A percentile compares a stretch with the other conserved stretches of the same genome.
Evolutionary conservation across 2,329 filamentous ascomycete species (phyloP).

Genomic region (Waltergamsia citrina): DNA sequence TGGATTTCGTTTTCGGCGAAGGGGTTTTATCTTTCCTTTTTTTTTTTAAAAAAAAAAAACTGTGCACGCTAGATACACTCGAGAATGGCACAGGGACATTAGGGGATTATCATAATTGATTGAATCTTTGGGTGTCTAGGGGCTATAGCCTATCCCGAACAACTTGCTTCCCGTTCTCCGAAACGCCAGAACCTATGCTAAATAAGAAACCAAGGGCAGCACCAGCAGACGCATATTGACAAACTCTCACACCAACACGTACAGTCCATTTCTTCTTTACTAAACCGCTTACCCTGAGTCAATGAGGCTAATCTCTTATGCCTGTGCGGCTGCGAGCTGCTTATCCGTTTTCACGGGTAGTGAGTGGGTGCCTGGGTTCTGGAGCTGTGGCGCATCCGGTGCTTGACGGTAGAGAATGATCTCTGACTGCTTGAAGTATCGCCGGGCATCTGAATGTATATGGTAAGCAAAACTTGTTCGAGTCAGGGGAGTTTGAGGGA

Average conservation of each 20-base stretch:
- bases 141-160: not conserved
- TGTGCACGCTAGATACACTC: conserved; percentile 18
- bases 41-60: conserved; percentile 1
- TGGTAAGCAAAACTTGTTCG: conserved; percentile 5
- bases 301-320: not conserved
- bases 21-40: not conserved
- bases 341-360: conserved; percentile 34
- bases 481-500: not conserved
- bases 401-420: conserved; percentile 91
- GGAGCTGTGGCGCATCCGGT: conserved; percentile 36
- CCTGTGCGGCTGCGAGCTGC: conserved; percentile 23
- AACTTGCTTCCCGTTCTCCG: conserved; percentile 8
- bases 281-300: too few species aligned
- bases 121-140: conserved; percentile 2
- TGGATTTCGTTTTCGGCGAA: conserved; percentile 1
- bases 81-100: conserved; percentile 9
- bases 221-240: not conserved
- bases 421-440: conserved; percentile 99
- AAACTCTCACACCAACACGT: not conserved
- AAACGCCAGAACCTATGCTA: conserved; percentile 32
- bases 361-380: conserved; percentile 25
- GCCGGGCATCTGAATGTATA: conserved; percentile 62
- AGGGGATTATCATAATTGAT: conserved; percentile 1
- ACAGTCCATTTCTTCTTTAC: too few species aligned
- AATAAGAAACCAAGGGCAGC: conserved; percentile 9